Evolutionary conservation across 73 alveolate genomes (phyloP).

Genomic region (Paramecium bursaria): DNA sequence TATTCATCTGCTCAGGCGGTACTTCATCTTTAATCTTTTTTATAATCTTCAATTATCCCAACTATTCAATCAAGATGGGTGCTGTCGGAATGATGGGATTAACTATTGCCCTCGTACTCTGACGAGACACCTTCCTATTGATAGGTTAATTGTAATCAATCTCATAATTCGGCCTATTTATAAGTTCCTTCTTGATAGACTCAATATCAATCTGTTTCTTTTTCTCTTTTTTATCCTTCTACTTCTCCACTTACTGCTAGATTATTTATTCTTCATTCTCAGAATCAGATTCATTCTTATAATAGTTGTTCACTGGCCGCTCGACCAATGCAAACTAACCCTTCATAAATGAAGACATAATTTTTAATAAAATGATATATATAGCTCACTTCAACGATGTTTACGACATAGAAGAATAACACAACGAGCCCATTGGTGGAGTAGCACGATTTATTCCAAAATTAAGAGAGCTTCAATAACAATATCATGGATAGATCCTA

Average conservation of each 20-base stretch:
- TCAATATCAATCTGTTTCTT: constrained; percentile 52
- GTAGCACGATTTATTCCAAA: constrained; percentile 79
- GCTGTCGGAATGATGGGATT: constrained; percentile 41
- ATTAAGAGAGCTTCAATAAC: constrained; percentile 31
- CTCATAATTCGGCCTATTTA: neutral
- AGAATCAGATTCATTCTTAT: neutral
- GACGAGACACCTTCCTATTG: constrained; percentile 14
- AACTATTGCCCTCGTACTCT: neutral
- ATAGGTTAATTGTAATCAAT: neutral
- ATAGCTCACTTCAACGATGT: constrained; percentile 86
- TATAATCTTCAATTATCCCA: constrained; percentile 13
- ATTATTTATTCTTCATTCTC: neutral
- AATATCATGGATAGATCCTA: constrained; percentile 64
- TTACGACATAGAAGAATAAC: constrained; percentile 73
- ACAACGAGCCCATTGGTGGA: constrained; percentile 77
- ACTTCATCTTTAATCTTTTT: constrained; percentile 25
- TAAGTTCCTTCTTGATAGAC: neutral
- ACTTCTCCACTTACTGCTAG: neutral
- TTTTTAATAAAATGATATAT: too few species aligned
- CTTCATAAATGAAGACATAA: too few species aligned
- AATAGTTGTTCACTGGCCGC: too few species aligned
- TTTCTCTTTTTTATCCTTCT: constrained; percentile 7
- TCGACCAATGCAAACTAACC: too few species aligned
- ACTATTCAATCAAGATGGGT: constrained; percentile 37
- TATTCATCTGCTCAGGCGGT: constrained; percentile 31